These are phyloP conservation scores for Lactifluus hygrophoroides DNA, from an alignment of 768 basidiomycete species.

Conservation along the genomic window DNA sequence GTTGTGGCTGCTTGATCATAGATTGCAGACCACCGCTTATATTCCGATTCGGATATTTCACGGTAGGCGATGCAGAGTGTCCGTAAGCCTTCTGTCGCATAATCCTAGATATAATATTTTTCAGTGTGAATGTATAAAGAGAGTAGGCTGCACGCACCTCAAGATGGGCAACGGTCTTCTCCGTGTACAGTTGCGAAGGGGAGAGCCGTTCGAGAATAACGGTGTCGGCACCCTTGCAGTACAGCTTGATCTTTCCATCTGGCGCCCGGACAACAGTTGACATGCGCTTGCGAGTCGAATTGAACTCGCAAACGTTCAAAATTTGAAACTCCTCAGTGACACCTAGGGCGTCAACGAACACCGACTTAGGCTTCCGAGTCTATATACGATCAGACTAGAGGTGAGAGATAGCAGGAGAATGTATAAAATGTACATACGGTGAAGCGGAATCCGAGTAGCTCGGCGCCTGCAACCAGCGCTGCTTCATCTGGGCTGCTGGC, in stretches of 20 bases:
- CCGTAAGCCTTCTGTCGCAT: constrained; percentile 92
- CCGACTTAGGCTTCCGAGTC: constrained; percentile 94
- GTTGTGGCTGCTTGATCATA: constrained; percentile 93
- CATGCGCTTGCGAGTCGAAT: constrained; percentile 96
- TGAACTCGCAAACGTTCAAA: constrained; percentile 97
- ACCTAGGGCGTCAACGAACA: constrained; percentile 78
- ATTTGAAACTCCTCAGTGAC: constrained; percentile 74
- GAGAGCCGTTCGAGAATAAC: constrained; percentile 92
- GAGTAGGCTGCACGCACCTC: constrained; percentile 46
- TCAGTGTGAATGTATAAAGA: background rate
- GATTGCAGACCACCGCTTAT: constrained; percentile 78
- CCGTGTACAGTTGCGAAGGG: constrained; percentile 74
- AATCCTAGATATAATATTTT: constrained; percentile 49
- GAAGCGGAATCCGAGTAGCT: constrained; percentile 86
- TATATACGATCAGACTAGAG: constrained; percentile 31
- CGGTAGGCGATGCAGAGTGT: constrained; percentile 96
- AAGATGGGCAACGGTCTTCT: constrained; percentile 81
- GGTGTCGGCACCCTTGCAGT: constrained; percentile 96
- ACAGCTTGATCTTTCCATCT: constrained; percentile 88
- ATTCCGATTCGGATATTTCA: constrained; percentile 87
- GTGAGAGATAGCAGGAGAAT: background rate
- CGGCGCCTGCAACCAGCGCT: constrained; percentile 90
- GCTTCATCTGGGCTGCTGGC: constrained; percentile 98
- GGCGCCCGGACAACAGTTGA: constrained; percentile 86
- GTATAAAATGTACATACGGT: constrained; percentile 49